Evolutionary conservation across 1,139 yeast species (phyloP).

Genomic region (Taphrina pruni): DNA sequence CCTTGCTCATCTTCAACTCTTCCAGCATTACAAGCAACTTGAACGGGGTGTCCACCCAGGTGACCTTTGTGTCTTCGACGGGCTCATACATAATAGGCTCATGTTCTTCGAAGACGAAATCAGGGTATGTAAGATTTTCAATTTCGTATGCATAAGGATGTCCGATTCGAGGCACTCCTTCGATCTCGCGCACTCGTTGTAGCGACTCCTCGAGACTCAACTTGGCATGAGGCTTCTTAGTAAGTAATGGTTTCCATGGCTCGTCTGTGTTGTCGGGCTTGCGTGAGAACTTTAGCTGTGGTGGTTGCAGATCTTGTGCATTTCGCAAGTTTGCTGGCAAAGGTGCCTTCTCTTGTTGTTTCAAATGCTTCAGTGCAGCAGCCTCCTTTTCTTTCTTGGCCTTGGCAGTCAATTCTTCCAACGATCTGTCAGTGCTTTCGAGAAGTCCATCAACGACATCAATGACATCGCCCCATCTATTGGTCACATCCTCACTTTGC

Average conservation of each 20-base stretch:
- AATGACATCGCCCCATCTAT: conserved; percentile 68
- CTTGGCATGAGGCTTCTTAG: conserved; percentile 72
- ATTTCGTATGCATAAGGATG: conserved; percentile 89
- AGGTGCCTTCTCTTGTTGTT: conserved; percentile 39
- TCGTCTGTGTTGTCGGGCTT: conserved; percentile 72
- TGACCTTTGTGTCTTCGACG: conserved; percentile 70
- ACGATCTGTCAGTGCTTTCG: conserved; percentile 70
- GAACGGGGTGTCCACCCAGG: conserved; percentile 71
- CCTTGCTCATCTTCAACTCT: conserved; percentile 60
- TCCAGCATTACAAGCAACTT: conserved; percentile 62
- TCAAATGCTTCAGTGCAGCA: conserved; percentile 27
- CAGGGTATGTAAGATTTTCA: conserved; percentile 71
- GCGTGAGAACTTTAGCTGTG: conserved; percentile 67
- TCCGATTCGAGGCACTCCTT: conserved; percentile 50
- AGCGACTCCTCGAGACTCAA: conserved; percentile 62
- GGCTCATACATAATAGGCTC: conserved; percentile 65
- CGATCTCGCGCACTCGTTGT: conserved; percentile 54
- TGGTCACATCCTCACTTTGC: conserved; percentile 57
- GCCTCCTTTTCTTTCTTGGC: conserved; percentile 34
- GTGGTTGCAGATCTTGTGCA: conserved; percentile 63
- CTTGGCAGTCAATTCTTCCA: conserved; percentile 56
- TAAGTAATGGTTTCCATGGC: conserved; percentile 68
- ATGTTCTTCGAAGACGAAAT: conserved; percentile 56
- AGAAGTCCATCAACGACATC: conserved; percentile 70
- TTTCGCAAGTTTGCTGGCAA: conserved; percentile 46